Evolutionary conservation across 2,329 filamentous ascomycete genomes (phyloP).

Genomic region (Sporothrix pallida): DNA sequence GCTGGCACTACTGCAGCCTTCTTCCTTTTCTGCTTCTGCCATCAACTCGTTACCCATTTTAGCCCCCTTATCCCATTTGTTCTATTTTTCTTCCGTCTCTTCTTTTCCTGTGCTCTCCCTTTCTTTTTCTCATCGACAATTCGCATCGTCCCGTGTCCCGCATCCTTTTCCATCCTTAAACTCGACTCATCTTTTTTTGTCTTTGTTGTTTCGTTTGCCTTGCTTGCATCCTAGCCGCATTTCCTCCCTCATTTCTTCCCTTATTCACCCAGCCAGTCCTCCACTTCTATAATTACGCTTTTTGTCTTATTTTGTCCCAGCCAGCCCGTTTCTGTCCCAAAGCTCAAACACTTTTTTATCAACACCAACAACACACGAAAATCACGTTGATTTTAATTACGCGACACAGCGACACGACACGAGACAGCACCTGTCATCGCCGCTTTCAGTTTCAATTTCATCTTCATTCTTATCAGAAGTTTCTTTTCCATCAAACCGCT

Average conservation of each 20-base stretch:
- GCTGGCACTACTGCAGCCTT: slow-evolving; percentile 31
- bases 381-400: slow-evolving; percentile 27
- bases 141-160: background rate
- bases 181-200: background rate
- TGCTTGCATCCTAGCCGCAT: background rate
- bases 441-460: background rate
- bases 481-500: too few species aligned
- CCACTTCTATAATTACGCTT: slow-evolving; percentile 6
- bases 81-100: background rate
- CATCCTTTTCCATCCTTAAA: background rate
- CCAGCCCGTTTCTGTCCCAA: background rate
- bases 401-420: slow-evolving; percentile 31
- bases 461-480: background rate
- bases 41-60: slow-evolving; percentile 3
- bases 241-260: slow-evolving; percentile 1
- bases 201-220: background rate
- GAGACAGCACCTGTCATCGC: background rate
- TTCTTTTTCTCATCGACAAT: background rate
- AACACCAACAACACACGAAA: slow-evolving; percentile 28
- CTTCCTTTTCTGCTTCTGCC: background rate
- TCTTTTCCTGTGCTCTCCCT: background rate
- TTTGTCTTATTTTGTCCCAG: background rate
- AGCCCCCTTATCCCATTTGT: background rate
- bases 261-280: slow-evolving; percentile 4
- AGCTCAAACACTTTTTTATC: slow-evolving; percentile 21